These are phyloP conservation scores for Psilocybe tampanensis DNA, from an alignment of 768 basidiomycete species.

Conservation along the genomic window DNA sequence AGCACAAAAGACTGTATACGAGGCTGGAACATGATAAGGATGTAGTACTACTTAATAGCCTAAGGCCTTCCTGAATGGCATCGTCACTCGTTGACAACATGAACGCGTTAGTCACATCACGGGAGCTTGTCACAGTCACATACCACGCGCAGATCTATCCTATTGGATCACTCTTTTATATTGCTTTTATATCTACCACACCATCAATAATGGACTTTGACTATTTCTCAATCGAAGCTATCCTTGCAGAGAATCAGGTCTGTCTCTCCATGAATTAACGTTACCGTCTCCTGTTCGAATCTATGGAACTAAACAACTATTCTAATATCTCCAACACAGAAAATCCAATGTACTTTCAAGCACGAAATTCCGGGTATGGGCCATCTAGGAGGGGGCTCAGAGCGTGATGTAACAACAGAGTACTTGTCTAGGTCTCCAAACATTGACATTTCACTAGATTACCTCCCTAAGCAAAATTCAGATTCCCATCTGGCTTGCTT, in stretches of 20 bases:
- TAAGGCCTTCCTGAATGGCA: too few relatives aligned
- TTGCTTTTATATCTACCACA: background rate
- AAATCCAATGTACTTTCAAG: slow-evolving; percentile 93
- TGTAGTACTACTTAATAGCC: too few relatives aligned
- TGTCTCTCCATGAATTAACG: too few relatives aligned
- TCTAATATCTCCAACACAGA: too few relatives aligned
- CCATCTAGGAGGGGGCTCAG: slow-evolving; percentile 84
- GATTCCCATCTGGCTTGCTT: slow-evolving; percentile 90
- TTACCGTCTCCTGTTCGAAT: too few relatives aligned
- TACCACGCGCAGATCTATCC: background rate
- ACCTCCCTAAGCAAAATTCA: slow-evolving; percentile 74
- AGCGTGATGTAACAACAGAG: slow-evolving; percentile 67
- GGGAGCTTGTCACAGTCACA: slow-evolving; percentile 11
- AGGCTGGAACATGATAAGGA: slow-evolving; percentile 13
- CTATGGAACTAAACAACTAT: too few relatives aligned
- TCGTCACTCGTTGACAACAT: too few relatives aligned
- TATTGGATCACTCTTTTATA: too few relatives aligned
- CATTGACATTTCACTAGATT: slow-evolving; percentile 51
- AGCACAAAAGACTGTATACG: slow-evolving; percentile 5
- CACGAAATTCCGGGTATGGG: slow-evolving; percentile 84
- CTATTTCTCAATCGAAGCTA: slow-evolving; percentile 91
- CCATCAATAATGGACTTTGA: slow-evolving; percentile 73
- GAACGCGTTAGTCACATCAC: slow-evolving; percentile 13
- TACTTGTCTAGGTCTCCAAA: background rate
- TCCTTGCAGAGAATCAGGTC: slow-evolving; percentile 91